Evolutionary conservation across 345 rosid genomes (phyloP).

Genomic region (Hypericum androsaemum): DNA sequence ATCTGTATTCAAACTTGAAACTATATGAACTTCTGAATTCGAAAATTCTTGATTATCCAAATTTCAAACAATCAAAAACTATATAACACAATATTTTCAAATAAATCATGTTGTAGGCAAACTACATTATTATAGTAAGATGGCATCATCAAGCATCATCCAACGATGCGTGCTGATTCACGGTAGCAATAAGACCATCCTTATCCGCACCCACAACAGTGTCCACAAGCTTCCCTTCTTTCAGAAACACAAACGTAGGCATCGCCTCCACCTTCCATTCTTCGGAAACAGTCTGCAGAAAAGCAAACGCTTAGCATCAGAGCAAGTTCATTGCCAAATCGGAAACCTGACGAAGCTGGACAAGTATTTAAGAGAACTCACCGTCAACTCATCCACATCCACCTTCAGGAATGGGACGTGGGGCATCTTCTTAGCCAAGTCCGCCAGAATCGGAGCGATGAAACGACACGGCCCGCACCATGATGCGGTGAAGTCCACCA

Average conservation of each 20-base stretch:
- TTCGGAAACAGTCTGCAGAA: constrained; percentile 46
- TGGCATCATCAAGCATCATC: too few species aligned
- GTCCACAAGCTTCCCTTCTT: constrained; percentile 61
- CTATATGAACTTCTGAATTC: too few species aligned
- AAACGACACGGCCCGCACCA: constrained; percentile 81
- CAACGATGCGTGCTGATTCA: constrained; percentile 48
- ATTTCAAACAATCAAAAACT: too few species aligned
- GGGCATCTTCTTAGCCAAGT: constrained; percentile 57
- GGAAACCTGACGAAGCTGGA: too few species aligned
- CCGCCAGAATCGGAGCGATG: constrained; percentile 57
- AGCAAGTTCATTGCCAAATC: constrained; percentile 1
- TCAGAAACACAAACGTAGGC: constrained; percentile 68
- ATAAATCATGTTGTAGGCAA: too few species aligned
- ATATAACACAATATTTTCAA: too few species aligned
- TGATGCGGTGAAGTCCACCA: constrained; percentile 74
- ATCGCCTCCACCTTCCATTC: constrained; percentile 69
- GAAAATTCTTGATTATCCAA: too few species aligned
- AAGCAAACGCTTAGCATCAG: background rate
- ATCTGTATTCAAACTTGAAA: too few species aligned
- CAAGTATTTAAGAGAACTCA: too few species aligned
- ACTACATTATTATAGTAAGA: too few species aligned
- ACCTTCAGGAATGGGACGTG: constrained; percentile 54
- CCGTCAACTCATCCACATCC: constrained; percentile 57
- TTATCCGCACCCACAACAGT: constrained; percentile 72
- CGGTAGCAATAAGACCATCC: constrained; percentile 53